Conservation (phyloP, 495 filamentous ascomycete genomes). For the Cercophora newfieldiana region DNA sequence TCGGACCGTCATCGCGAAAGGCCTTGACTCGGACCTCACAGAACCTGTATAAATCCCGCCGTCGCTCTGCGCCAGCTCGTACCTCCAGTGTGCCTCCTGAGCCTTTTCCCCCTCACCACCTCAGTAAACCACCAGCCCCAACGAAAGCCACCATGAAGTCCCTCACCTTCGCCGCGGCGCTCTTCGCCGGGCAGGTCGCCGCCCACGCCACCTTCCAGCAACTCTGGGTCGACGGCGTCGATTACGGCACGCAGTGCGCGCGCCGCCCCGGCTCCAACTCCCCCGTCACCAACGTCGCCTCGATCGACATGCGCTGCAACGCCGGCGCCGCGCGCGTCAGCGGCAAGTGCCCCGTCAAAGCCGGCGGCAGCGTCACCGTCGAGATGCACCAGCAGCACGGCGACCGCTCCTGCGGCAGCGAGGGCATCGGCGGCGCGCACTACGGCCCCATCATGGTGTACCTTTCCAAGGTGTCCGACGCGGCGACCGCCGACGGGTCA, state of each 20-base stretch:
- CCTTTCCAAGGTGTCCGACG: slow-evolving; percentile 53
- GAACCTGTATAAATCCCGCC: neutral
- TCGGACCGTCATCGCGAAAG: neutral
- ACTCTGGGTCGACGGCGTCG: slow-evolving; percentile 51
- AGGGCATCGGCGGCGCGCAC: slow-evolving; percentile 53
- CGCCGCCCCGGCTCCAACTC: slow-evolving; percentile 47
- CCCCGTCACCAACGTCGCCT: slow-evolving; percentile 45
- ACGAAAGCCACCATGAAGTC: slow-evolving; percentile 49
- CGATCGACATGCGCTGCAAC: slow-evolving; percentile 44
- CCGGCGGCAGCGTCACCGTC: slow-evolving; percentile 49
- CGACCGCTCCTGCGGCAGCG: slow-evolving; percentile 43
- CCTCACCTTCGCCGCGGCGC: slow-evolving; percentile 30
- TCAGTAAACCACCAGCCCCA: too few species aligned
- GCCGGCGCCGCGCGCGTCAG: slow-evolving; percentile 35
- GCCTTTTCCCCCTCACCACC: neutral
- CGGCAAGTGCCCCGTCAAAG: slow-evolving; percentile 48
- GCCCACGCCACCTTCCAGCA: slow-evolving; percentile 55
- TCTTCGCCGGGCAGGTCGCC: slow-evolving; percentile 38
- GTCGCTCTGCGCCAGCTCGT: neutral
- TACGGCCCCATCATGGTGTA: slow-evolving; percentile 54
- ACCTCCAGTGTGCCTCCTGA: slow-evolving; percentile 4
- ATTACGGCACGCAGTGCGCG: slow-evolving; percentile 44
- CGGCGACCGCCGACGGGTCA: slow-evolving; percentile 46
- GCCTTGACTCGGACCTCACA: neutral
- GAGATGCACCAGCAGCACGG: slow-evolving; percentile 55